A percentile compares a stretch with the other conserved stretches of the same genome.
Evolutionary conservation across 805 yeast genomes (phyloP).

Genomic region (Blastobotrys terrestris): DNA sequence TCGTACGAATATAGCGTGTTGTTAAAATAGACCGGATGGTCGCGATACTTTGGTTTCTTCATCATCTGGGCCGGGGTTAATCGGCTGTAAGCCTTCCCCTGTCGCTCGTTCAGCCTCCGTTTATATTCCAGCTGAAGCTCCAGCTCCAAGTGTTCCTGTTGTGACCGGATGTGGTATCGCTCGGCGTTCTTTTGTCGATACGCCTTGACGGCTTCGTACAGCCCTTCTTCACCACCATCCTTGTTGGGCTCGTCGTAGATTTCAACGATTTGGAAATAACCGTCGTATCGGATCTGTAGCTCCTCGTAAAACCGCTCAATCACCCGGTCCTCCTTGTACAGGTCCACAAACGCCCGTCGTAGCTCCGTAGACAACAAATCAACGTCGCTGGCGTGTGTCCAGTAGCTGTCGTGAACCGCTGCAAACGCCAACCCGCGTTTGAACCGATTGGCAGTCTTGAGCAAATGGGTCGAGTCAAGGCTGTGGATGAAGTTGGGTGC

Average conservation of each 20-base stretch:
- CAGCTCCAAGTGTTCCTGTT: neutral
- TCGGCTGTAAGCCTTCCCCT: neutral
- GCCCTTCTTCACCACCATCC: neutral
- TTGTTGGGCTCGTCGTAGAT: constrained; percentile 46
- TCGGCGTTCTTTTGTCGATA: neutral
- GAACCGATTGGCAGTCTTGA: constrained; percentile 63
- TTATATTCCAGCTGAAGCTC: neutral
- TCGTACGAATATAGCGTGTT: neutral
- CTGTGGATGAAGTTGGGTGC: constrained; percentile 96
- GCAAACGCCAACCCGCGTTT: constrained; percentile 61
- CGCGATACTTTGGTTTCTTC: neutral
- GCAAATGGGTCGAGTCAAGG: constrained; percentile 94
- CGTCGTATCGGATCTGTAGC: constrained; percentile 70
- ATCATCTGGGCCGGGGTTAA: neutral
- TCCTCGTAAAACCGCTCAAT: constrained; percentile 65
- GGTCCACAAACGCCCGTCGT: constrained; percentile 69
- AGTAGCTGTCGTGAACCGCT: constrained; percentile 93
- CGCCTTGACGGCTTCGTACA: neutral
- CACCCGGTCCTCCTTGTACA: constrained; percentile 58
- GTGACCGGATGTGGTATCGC: neutral
- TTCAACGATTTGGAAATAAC: constrained; percentile 55
- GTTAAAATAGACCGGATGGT: neutral
- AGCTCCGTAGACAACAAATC: constrained; percentile 60
- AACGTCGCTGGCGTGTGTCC: constrained; percentile 92
- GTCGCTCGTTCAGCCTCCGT: neutral